Evolutionary conservation across 2,329 filamentous ascomycete genomes (phyloP).

Genomic region (Leptographium galeiforme): DNA sequence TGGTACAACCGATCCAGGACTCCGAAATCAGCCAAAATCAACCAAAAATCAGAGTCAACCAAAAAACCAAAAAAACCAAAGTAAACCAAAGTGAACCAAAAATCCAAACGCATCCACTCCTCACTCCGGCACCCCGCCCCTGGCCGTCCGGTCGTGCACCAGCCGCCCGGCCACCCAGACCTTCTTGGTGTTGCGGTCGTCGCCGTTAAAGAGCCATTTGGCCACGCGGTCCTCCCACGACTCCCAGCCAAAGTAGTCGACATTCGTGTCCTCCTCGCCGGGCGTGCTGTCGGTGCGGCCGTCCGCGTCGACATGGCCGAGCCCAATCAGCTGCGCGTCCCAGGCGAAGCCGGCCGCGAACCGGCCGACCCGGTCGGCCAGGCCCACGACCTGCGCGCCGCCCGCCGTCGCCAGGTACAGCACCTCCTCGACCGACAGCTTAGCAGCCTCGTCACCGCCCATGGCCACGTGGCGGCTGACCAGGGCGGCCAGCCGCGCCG

Average conservation of each 20-base stretch:
- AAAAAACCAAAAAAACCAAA: not conserved
- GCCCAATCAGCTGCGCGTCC: constrained; percentile 72
- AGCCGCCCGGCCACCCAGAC: constrained; percentile 83
- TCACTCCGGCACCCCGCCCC: not conserved
- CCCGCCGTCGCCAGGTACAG: constrained; percentile 80
- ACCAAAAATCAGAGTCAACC: no score
- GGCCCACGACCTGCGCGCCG: constrained; percentile 67
- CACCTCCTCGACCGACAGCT: constrained; percentile 73
- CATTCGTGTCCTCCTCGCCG: constrained; percentile 39
- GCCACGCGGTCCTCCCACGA: constrained; percentile 72
- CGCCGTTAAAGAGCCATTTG: constrained; percentile 91
- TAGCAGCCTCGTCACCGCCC: constrained; percentile 36
- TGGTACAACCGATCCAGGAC: no score
- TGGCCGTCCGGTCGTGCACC: constrained; percentile 47
- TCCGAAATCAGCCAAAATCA: no score
- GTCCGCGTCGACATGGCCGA: constrained; percentile 37
- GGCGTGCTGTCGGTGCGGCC: constrained; percentile 17
- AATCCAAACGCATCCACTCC: not conserved
- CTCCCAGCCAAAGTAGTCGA: constrained; percentile 89
- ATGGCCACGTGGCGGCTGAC: constrained; percentile 62
- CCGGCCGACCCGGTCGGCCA: constrained; percentile 57
- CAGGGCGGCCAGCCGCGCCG: constrained; percentile 68
- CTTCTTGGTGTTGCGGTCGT: constrained; percentile 76
- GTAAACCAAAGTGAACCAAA: not conserved
- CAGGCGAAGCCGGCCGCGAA: constrained; percentile 82